These are phyloP conservation scores for Diddensiella santjacobensis DNA, from an alignment of 805 yeast genomes.

Conservation along the genomic window DNA sequence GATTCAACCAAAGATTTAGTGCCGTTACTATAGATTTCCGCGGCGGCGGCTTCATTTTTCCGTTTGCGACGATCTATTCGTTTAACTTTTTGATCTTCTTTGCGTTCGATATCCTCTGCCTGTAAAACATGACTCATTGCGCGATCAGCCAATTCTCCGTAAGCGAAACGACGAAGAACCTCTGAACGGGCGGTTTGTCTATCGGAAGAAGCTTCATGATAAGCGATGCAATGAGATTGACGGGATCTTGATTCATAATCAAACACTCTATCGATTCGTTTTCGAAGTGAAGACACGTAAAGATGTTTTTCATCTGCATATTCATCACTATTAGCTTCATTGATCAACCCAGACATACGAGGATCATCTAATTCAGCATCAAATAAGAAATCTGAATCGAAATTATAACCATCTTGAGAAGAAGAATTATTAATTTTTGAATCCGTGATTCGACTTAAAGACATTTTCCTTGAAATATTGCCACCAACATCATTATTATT, in stretches of 20 bases:
- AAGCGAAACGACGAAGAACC: slow-evolving; percentile 12
- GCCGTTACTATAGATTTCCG: background rate
- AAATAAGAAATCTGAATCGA: background rate
- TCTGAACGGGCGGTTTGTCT: slow-evolving; percentile 7
- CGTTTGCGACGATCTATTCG: background rate
- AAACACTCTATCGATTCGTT: slow-evolving; percentile 11
- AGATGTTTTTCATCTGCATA: slow-evolving; percentile 16
- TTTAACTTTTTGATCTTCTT: slow-evolving; percentile 13
- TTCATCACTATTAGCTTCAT: slow-evolving; percentile 12
- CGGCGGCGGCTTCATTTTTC: background rate
- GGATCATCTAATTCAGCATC: slow-evolving; percentile 1
- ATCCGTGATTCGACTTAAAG: slow-evolving; percentile 4
- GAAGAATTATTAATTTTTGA: background rate
- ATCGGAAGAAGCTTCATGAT: slow-evolving; percentile 6
- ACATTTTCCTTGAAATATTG: slow-evolving; percentile 7
- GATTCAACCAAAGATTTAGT: background rate
- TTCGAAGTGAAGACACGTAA: slow-evolving; percentile 13
- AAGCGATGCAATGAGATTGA: background rate
- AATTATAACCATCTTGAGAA: background rate
- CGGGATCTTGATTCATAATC: slow-evolving; percentile 4
- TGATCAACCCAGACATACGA: slow-evolving; percentile 4
- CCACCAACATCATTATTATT: background rate
- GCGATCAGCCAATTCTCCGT: slow-evolving; percentile 13
- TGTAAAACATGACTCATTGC: slow-evolving; percentile 14
- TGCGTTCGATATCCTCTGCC: slow-evolving; percentile 15